Evolutionary conservation across 768 basidiomycete species (phyloP), one percentile per base, ranked within the genome.

Genomic region (Lactarius sp.): DNA sequence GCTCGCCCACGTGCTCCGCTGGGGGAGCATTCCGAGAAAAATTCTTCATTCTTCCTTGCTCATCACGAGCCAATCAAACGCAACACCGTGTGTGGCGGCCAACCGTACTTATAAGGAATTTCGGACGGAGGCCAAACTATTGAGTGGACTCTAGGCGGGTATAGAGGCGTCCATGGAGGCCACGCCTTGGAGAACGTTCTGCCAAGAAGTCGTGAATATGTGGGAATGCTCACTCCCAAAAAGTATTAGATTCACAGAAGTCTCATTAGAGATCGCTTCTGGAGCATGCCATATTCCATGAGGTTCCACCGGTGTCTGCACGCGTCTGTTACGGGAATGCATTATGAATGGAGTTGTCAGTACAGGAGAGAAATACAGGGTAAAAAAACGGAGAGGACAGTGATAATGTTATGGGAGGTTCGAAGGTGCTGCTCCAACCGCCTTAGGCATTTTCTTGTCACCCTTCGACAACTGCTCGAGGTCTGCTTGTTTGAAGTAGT

Each of bases 371-470:
- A 59, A 27, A 39, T 53, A 59, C 66, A 58, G 9, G 44, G 8
- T n/a, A 53, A 59, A 53, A 37, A 37, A n/a, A 20, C 34, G 37
- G 16, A 60, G 31, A n/a, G 36, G 51, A 39, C 16, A 44, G 52
- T 52, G 41, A 60, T 60, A 42, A 34, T 44, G 52, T 53, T 44
- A 67, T 60, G 56, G 44, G 49, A 13, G 50, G 52, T 64, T 56
- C 52, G 61, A 54, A 46, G 66, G 64, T 18, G 66, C 65, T 2
- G 68, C 67, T 27, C 79, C 83, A 46, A 79, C 75, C n/a, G 78
- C 79, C 70, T 94, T 95, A n/a, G 94, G 94, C 92, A 96, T 92
- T 77, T 95, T 97, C 76, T 89, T 93, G 64, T 92, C 90, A 18
- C 91, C 88, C 16, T 82, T 82, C 0, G 88, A 83, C 44, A 92